Conservation (phyloP, 306 rosid species). For the Quercus alba region DNA sequence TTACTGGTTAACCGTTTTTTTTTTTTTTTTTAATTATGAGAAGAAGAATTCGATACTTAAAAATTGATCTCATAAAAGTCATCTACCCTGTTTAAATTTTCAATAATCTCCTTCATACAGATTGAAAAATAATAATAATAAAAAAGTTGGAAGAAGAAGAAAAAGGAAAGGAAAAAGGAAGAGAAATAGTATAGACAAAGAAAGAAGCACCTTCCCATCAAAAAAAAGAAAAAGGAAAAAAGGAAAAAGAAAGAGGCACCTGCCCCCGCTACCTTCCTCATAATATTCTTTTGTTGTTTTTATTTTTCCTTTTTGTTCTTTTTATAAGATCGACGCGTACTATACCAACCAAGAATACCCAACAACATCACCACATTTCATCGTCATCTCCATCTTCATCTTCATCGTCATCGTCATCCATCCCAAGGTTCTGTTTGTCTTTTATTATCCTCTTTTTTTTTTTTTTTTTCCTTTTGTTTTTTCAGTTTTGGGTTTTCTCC, state of each 20-base stretch:
- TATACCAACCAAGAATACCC: neutral
- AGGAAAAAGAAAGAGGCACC: neutral
- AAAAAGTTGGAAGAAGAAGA: neutral
- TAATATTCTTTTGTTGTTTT: neutral
- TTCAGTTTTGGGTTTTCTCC: neutral
- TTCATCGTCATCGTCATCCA: neutral
- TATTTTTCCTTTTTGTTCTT: neutral
- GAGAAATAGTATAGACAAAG: neutral
- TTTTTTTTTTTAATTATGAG: no score
- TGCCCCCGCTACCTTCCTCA: neutral
- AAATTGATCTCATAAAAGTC: no score
- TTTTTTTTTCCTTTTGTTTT: neutral
- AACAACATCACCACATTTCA: neutral
- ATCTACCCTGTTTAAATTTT: no score
- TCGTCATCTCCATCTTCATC: neutral
- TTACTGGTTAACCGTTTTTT: no score
- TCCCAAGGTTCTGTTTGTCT: constrained; percentile 2
- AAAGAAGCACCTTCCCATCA: neutral
- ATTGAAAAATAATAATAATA: no score
- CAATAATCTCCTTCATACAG: neutral
- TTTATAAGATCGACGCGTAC: neutral
- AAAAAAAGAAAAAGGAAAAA: no score
- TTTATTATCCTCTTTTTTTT: neutral
- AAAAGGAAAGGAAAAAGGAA: neutral
- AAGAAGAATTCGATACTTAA: no score